Evolutionary conservation across 331 rosid species (phyloP), one percentile per base, ranked within the genome.

Genomic region (Malus hybrid): DNA sequence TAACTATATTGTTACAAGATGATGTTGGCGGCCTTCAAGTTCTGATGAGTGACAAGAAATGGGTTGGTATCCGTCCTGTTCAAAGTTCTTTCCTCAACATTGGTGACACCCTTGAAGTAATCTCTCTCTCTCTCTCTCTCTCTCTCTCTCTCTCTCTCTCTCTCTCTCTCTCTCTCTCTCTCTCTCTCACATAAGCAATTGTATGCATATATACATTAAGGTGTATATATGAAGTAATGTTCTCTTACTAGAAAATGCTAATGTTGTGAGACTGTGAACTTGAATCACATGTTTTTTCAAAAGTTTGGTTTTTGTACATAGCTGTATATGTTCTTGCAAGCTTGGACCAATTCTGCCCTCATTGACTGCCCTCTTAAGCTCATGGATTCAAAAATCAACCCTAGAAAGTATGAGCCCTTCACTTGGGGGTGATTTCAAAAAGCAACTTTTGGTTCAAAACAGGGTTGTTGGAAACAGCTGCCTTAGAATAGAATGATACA

Each of bases 11-110:
- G 66, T 27, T 70, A 13, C 73, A 71, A 78, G 76, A 71, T 55
- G 42, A 52, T 32, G 73, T 78, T 39, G 60, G 81, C 28, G 60
- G 77, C 9, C 81, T 78, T 27, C 77, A 78, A 64, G 63, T 64
- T 29, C 60, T 52, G 16, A 71, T 20, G 59, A 34, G 8, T 34
- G 72, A 71, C 72, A 54, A 64, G 19, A 42, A 63, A 71, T 63
- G 77, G 81, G 18, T 71, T 24, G 81, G 81, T 19, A 64, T 78
- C 48, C 76, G 72, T 5, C 77, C 77, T 18, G 36, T 71, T 15
- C 81, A 62, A 12, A 71, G 18, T 36, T 71, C 67, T 5, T 78
- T 78, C 52, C 19, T 71, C 77, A 64, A 63, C 72, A 63, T 78
- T 71, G 67, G 72, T 24, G 81, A 78, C 59, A 64, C 72, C 18